phyloP scores from a whole-genome alignment of 768 basidiomycete genomes.

The Leccinum longicurvipes region DNA sequence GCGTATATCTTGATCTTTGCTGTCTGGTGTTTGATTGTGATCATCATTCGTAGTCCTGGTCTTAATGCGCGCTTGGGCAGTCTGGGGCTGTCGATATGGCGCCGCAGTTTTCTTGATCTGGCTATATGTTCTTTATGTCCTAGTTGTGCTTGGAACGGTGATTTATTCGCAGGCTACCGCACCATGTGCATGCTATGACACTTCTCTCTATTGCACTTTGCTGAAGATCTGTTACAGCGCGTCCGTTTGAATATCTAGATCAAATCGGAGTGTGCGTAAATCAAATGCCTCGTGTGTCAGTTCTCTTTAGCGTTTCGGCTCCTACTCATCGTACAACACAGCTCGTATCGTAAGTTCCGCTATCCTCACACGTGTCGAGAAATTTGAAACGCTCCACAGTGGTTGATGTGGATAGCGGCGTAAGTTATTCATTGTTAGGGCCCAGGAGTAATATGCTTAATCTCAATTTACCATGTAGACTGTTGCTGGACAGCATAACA shows the following conservation, averaged over 20 bases:
- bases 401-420: constrained; percentile 9
- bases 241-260: neutral
- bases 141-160: constrained; percentile 1
- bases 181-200: neutral
- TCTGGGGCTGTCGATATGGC: constrained; percentile 15
- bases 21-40: neutral
- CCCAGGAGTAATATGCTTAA: neutral
- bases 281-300: neutral
- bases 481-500: constrained; percentile 5
- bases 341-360: constrained; percentile 3
- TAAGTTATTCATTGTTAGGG: neutral
- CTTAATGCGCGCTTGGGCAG: constrained; percentile 18
- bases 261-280: neutral
- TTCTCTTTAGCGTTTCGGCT: neutral
- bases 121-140: constrained; percentile 6
- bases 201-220: neutral
- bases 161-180: neutral
- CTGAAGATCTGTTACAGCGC: neutral
- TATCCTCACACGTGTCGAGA: neutral
- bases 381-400: constrained; percentile 5
- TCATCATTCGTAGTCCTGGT: constrained; percentile 14
- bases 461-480: neutral
- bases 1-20: neutral
- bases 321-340: neutral
- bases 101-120: constrained; percentile 1